phyloP scores from a whole-genome alignment of 352 stramenopile species.

The Phytophthora melonis region DNA sequence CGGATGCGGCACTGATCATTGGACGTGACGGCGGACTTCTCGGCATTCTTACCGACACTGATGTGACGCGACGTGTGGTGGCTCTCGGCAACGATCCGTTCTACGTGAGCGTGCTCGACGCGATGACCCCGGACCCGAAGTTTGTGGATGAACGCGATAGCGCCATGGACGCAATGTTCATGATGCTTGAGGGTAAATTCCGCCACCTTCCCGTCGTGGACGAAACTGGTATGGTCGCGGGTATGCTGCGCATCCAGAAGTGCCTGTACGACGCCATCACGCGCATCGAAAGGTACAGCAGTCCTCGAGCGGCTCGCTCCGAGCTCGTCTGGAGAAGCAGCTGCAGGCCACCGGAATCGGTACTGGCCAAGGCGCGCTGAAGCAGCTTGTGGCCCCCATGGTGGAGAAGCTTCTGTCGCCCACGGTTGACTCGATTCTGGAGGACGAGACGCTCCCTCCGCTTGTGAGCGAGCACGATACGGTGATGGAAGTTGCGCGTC shows the following conservation, averaged over 20 bases:
- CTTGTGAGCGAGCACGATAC: conserved; percentile 81
- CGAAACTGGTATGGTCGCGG: conserved; percentile 90
- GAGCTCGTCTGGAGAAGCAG: conserved; percentile 83
- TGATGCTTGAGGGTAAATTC: conserved; percentile 94
- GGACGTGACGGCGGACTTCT: conserved; percentile 88
- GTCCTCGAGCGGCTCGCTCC: conserved; percentile 73
- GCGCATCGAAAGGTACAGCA: conserved; percentile 93
- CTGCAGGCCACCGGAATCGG: conserved; percentile 70
- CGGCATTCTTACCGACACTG: conserved; percentile 97
- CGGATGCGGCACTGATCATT: conserved; percentile 94
- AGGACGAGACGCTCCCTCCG: conserved; percentile 79
- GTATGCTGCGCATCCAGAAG: conserved; percentile 98
- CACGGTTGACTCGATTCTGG: conserved; percentile 83
- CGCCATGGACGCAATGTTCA: conserved; percentile 92
- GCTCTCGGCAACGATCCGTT: conserved; percentile 87
- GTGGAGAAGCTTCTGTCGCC: conserved; percentile 89
- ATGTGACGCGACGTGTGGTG: conserved; percentile 88
- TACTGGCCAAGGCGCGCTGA: conserved; percentile 66
- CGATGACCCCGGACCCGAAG: conserved; percentile 89
- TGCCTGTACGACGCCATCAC: conserved; percentile 99
- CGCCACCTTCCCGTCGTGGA: conserved; percentile 97
- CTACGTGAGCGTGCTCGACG: conserved; percentile 86
- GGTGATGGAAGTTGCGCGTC: conserved; percentile 86
- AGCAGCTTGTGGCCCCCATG: conserved; percentile 84
- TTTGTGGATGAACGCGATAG: conserved; percentile 91